Percentiles rank a stretch among this genome's conserved stretches.
phyloP scores from a whole-genome alignment of 352 stramenopile genomes.

The Blastocystis sp. region DNA sequence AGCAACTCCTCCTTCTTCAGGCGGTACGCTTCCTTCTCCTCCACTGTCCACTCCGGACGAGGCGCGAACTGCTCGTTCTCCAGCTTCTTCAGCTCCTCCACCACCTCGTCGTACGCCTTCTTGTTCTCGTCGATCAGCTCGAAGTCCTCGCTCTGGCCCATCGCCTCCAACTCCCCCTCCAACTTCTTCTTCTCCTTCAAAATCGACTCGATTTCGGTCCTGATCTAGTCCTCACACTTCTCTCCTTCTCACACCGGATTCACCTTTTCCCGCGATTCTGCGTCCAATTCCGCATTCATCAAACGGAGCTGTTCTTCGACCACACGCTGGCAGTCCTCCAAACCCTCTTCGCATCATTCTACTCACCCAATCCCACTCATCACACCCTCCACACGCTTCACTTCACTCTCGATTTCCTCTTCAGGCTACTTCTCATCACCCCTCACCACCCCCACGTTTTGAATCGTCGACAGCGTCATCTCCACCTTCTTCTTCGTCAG shows the following conservation, averaged over 20 bases:
- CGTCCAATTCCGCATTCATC: background rate
- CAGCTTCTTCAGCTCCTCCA: constrained; percentile 1
- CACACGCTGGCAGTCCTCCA: background rate
- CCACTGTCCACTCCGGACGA: background rate
- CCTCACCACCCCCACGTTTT: background rate
- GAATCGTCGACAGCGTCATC: background rate
- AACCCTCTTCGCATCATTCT: background rate
- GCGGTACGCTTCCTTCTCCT: background rate
- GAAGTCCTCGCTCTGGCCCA: background rate
- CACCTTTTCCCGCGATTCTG: background rate
- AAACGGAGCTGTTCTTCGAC: background rate
- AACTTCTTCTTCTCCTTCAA: background rate
- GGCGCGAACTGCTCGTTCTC: background rate
- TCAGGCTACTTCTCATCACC: background rate
- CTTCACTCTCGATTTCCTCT: background rate
- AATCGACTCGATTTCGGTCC: background rate
- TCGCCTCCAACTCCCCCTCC: background rate
- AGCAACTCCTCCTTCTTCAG: background rate
- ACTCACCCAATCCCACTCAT: background rate
- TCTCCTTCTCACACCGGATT: background rate
- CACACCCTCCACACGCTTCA: constrained; percentile 17
- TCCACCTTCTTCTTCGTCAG: background rate
- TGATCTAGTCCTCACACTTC: background rate
- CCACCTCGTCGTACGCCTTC: background rate
- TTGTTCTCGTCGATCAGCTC: background rate